phyloP scores from a whole-genome alignment of 2,329 filamentous ascomycete genomes.

The Arachnomyces sp. region DNA sequence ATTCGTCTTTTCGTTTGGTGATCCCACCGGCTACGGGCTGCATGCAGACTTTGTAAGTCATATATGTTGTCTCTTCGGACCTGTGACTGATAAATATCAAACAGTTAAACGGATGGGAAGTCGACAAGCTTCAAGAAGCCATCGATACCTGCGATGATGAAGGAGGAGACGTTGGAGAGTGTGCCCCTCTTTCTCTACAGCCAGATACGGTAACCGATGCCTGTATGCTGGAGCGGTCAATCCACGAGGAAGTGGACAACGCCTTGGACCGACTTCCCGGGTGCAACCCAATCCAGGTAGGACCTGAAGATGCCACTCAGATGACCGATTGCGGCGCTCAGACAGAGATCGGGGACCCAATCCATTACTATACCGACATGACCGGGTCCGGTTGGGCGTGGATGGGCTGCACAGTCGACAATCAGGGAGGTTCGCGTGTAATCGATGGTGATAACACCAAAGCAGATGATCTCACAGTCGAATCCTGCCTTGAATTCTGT shows the following conservation, averaged over 20 bases:
- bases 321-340: too few relatives aligned
- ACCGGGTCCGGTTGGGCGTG: conserved; percentile 38
- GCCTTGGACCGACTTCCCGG: conserved; percentile 14
- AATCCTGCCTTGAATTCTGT: conserved; percentile 21
- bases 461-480: conserved; percentile 38
- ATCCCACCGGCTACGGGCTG: too few relatives aligned
- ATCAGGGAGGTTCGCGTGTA: conserved; percentile 44
- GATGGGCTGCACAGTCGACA: conserved; percentile 56
- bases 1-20: too few relatives aligned
- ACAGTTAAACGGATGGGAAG: conserved; percentile 40
- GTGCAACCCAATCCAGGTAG: conserved; percentile 18
- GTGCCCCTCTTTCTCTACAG: background rate
- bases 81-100: too few relatives aligned
- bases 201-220: too few relatives aligned
- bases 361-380: background rate
- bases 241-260: conserved; percentile 13
- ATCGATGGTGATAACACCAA: conserved; percentile 46
- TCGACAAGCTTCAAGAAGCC: conserved; percentile 31
- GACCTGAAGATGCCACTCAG: conserved; percentile 7
- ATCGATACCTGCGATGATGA: conserved; percentile 43
- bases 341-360: too few relatives aligned
- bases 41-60: too few relatives aligned
- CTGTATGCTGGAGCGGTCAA: too few relatives aligned
- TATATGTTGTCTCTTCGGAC: too few relatives aligned
- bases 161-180: conserved; percentile 54